Evolutionary conservation across 306 rosid species (phyloP), one percentile per base, ranked within the genome.

Genomic region (Vicia sativa): DNA sequence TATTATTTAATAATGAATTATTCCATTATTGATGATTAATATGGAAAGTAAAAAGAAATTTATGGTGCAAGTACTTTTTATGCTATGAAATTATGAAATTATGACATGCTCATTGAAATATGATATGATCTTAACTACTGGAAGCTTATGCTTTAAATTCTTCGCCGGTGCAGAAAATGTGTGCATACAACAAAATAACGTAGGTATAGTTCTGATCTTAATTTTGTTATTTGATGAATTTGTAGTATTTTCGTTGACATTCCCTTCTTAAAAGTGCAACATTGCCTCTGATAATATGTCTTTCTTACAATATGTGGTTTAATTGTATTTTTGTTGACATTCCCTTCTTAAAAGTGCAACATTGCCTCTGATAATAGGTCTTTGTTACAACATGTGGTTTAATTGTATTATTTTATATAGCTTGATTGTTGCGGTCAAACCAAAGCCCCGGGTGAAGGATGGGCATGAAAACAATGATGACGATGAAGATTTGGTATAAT

Each of bases 351-450:
- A 68, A 50, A 31, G 46, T 48, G 13, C 60, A 29, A 15, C 57
- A 35, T 37, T 60, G 8, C 23, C 45, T 43, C 37, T 55, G 46
- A 34, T 56, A 14, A n/a, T n/a, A n/a, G 45, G 41, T 9, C 16
- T 50, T 50, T 48, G 21, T 42, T 56, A 31, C 70, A 53, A 69
- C 9, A 35, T 7, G 62, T 23, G 72, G 8, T 34, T 78, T 65
- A 39, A 21, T 70, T 63, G 28, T 16, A 18, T 65, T 61, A 34
- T 52, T 74, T 58, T 58, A 93, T 96, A 93, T 83, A 77, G 89
- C 62, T 72, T 90, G 62, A 85, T 87, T 67, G 91, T 90, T 80
- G 97, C 91, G 72, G 95, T 93, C 65, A 93, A 88, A 80, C 99
- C 99, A 60, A 93, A 82, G 84, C 89, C 91, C 29, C 96, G 97